Percentiles rank a stretch among this genome's conserved stretches.
These are phyloP conservation scores for Penicillium nordicum DNA, from an alignment of 2,329 filamentous ascomycete genomes.

Conservation along the genomic window DNA sequence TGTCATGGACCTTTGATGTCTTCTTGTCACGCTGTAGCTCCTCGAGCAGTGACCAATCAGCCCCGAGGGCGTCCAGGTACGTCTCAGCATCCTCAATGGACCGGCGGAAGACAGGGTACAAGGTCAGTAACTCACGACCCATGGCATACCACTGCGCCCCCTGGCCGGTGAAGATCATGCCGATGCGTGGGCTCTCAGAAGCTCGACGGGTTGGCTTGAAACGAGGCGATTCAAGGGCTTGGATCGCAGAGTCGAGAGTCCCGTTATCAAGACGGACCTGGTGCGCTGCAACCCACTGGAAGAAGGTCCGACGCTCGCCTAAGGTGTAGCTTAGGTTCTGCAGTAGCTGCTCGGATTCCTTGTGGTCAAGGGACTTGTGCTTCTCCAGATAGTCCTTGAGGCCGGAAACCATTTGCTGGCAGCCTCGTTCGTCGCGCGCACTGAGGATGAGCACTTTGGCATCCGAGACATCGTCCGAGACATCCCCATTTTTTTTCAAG, in stretches of 20 bases:
- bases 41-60: slow-evolving; percentile 2
- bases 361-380: neutral
- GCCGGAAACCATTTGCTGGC: neutral
- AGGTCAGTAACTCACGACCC: slow-evolving; percentile 22
- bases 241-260: neutral
- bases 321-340: slow-evolving; percentile 12
- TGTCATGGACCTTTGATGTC: neutral
- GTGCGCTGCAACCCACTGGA: slow-evolving; percentile 2
- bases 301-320: neutral
- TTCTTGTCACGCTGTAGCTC: neutral
- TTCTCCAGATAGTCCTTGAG: neutral
- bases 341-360: neutral
- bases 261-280: neutral
- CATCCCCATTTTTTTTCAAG: no score
- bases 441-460: neutral
- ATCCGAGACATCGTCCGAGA: neutral
- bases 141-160: slow-evolving; percentile 32
- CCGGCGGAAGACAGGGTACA: slow-evolving; percentile 6
- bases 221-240: neutral
- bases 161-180: slow-evolving; percentile 33
- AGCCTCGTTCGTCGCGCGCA: neutral
- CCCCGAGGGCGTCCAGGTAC: neutral
- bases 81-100: slow-evolving; percentile 9
- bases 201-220: neutral
- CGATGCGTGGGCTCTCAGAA: neutral